Evolutionary conservation across 2,329 filamentous ascomycete species (phyloP).

Genomic region (Sporothrix schenckii): DNA sequence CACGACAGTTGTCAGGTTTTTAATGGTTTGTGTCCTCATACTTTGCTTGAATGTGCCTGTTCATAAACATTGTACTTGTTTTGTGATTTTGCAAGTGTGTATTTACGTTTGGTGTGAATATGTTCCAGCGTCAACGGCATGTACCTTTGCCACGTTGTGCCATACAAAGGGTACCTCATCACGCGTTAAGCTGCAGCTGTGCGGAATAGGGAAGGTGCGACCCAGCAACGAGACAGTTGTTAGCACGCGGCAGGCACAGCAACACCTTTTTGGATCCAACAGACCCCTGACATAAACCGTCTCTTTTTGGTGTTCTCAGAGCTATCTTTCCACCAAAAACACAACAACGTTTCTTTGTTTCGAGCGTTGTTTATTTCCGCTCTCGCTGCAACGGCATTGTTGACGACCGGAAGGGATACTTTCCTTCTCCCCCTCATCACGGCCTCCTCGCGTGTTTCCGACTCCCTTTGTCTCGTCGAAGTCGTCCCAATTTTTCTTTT

Average conservation of each 20-base stretch:
- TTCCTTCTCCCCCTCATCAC: not conserved
- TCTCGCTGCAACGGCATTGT: not conserved
- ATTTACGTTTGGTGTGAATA: not conserved
- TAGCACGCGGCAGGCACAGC: constrained; percentile 22
- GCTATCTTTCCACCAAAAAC: not conserved
- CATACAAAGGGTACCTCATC: not conserved
- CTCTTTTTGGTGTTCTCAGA: constrained; percentile 4
- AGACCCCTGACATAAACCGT: constrained; percentile 4
- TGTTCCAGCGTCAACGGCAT: not conserved
- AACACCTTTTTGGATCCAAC: not conserved
- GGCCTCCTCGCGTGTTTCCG: not conserved
- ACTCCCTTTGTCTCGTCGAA: constrained; percentile 12
- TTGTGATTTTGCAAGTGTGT: not conserved
- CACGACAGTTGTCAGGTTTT: too few species aligned
- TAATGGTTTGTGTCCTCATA: too few species aligned
- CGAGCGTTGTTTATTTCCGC: not conserved
- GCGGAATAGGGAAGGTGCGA: constrained; percentile 14
- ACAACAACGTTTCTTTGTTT: constrained; percentile 18
- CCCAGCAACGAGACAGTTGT: constrained; percentile 17
- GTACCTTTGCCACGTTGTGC: not conserved
- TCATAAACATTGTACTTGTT: not conserved
- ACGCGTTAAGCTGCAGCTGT: not conserved
- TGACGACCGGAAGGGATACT: not conserved
- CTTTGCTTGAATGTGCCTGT: not conserved
- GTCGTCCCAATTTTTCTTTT: not conserved